A percentile compares a stretch with the other conserved stretches of the same genome.
These are phyloP conservation scores for Paracorniculantispora psalliotae DNA, from an alignment of 2,329 filamentous ascomycete species.

Conservation along the genomic window DNA sequence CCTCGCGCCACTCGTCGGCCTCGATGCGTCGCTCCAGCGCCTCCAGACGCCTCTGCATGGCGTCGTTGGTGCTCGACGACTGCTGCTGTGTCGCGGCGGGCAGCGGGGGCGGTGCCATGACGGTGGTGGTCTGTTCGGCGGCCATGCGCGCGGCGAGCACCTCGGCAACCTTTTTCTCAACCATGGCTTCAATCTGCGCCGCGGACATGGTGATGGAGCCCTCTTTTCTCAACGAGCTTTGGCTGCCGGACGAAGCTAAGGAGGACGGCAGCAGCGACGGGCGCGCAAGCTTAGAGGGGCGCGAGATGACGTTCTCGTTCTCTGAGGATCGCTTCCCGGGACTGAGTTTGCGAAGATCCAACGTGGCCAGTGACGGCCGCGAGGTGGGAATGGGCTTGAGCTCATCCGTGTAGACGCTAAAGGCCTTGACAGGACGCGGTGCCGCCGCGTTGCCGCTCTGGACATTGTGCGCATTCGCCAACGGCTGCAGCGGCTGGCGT, in stretches of 20 bases:
- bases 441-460: conserved; percentile 49
- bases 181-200: conserved; percentile 81
- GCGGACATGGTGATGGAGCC: conserved; percentile 51
- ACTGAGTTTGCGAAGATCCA: conserved; percentile 27
- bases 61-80: conserved; percentile 39
- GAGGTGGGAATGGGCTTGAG: conserved; percentile 39
- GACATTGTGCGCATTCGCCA: conserved; percentile 70
- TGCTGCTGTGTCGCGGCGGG: conserved; percentile 47
- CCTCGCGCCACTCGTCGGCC: conserved; percentile 54
- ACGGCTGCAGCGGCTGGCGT: conserved; percentile 73
- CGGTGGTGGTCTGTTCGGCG: conserved; percentile 36
- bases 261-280: conserved; percentile 23
- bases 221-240: conserved; percentile 21
- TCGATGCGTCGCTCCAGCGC: conserved; percentile 84
- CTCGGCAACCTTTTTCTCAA: conserved; percentile 87
- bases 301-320: conserved; percentile 29
- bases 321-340: conserved; percentile 41
- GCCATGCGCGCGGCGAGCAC: conserved; percentile 71
- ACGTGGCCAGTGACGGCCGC: conserved; percentile 31
- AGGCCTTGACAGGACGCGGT: conserved; percentile 56
- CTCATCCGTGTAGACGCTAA: conserved; percentile 81
- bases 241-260: conserved; percentile 8
- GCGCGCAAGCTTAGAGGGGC: conserved; percentile 46
- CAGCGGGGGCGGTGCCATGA: conserved; percentile 27
- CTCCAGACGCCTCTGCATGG: conserved; percentile 75